Evolutionary conservation across 1,284 basidiomycete species (phyloP).

Genomic region (Boletus semigastroideus): DNA sequence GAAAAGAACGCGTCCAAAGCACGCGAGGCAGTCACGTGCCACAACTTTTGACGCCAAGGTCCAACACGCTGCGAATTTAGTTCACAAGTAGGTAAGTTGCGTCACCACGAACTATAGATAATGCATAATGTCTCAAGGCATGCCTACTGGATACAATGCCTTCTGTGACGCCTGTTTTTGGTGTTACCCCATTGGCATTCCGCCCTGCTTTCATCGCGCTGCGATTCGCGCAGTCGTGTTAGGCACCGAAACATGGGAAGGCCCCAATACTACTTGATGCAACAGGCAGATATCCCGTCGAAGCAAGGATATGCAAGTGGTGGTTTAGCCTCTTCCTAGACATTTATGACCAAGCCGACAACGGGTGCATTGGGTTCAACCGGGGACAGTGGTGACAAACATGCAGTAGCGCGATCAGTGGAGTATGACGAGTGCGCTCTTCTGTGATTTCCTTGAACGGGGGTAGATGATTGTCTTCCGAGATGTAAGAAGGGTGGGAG

Average conservation of each 20-base stretch:
- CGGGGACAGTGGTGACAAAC: not conserved
- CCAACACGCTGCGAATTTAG: too few species aligned
- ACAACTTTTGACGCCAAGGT: not conserved
- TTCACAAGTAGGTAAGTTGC: too few species aligned
- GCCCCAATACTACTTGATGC: conserved; percentile 18
- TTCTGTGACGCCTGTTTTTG: too few species aligned
- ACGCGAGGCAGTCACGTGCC: conserved; percentile 17
- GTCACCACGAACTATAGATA: too few species aligned
- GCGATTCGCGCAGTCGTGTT: not conserved
- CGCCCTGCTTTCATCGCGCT: not conserved
- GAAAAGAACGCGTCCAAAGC: conserved; percentile 14
- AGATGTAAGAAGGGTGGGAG: conserved; percentile 14
- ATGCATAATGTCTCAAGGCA: too few species aligned
- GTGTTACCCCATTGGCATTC: not conserved
- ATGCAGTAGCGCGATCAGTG: not conserved
- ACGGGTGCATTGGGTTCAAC: conserved; percentile 1
- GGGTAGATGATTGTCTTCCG: not conserved
- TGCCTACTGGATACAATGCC: too few species aligned
- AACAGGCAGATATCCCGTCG: conserved; percentile 6
- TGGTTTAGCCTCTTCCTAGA: conserved; percentile 3
- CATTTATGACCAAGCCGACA: conserved; percentile 3
- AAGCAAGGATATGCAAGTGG: conserved; percentile 24
- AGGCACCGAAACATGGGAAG: conserved; percentile 16
- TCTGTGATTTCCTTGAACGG: not conserved
- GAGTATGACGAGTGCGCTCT: not conserved